phyloP scores from a whole-genome alignment of 2,329 filamentous ascomycete genomes.

The Basipetospora sp. region DNA sequence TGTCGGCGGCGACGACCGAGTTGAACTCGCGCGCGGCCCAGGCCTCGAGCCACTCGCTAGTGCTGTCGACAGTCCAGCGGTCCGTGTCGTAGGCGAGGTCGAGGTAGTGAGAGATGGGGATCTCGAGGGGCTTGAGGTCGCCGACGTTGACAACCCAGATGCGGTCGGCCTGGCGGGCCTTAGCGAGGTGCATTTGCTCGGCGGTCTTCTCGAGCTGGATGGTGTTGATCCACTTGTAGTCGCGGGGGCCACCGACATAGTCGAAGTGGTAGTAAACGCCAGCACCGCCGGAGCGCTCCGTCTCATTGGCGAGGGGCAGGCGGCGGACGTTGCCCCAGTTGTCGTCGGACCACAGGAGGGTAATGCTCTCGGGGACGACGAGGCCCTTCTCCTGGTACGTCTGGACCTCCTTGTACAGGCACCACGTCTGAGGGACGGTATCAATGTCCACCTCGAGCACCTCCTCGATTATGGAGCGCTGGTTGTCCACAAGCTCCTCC shows the following conservation, averaged over 20 bases:
- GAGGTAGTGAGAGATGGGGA: constrained; percentile 53
- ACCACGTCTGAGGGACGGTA: constrained; percentile 54
- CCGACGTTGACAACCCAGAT: constrained; percentile 57
- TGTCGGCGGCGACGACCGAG: constrained; percentile 27
- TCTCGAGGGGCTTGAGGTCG: constrained; percentile 49
- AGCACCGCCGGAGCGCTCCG: constrained; percentile 42
- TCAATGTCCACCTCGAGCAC: constrained; percentile 37
- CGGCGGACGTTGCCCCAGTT: constrained; percentile 53
- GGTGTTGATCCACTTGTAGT: constrained; percentile 49
- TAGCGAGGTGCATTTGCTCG: constrained; percentile 44
- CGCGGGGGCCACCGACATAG: constrained; percentile 32
- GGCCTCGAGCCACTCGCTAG: constrained; percentile 37
- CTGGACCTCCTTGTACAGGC: constrained; percentile 61
- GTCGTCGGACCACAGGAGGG: constrained; percentile 54
- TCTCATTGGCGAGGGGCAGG: constrained; percentile 46
- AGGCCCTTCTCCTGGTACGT: constrained; percentile 52
- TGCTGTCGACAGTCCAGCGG: constrained; percentile 39
- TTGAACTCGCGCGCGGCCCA: constrained; percentile 47
- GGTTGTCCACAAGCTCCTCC: constrained; percentile 43
- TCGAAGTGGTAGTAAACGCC: constrained; percentile 52
- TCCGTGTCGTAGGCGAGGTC: constrained; percentile 52
- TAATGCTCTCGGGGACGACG: constrained; percentile 46
- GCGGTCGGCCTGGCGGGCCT: constrained; percentile 40
- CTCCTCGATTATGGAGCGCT: constrained; percentile 41
- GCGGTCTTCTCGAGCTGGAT: constrained; percentile 46